Percentiles rank a stretch among this genome's conserved stretches.
Evolutionary conservation across 345 rosid genomes (phyloP).

Genomic region (Bruguiera gymnorhiza): DNA sequence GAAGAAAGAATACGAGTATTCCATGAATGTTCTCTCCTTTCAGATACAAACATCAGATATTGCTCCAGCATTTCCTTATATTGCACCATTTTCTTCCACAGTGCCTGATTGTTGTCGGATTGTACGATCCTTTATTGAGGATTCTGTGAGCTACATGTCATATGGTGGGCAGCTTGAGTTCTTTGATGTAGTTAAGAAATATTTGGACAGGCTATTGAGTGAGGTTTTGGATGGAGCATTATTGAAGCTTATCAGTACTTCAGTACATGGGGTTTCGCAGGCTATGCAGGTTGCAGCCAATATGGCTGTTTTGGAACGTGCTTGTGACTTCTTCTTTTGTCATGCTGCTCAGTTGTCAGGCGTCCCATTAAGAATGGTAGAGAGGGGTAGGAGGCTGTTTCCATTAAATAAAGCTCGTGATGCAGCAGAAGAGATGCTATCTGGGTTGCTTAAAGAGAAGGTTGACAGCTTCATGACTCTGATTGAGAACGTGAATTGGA

Average conservation of each 20-base stretch:
- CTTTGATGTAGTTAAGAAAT: conserved; percentile 86
- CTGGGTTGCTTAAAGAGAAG: conserved; percentile 85
- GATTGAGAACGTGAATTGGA: conserved; percentile 96
- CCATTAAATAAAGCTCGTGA: conserved; percentile 81
- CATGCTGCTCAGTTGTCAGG: conserved; percentile 98
- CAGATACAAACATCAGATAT: conserved; percentile 91
- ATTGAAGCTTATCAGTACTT: conserved; percentile 68
- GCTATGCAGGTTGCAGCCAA: conserved; percentile 98
- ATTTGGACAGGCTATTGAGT: conserved; percentile 79
- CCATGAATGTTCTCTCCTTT: conserved; percentile 96
- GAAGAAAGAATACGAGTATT: conserved; percentile 95
- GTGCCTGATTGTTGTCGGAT: conserved; percentile 96
- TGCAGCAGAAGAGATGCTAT: conserved; percentile 84
- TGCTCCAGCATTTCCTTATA: conserved; percentile 78
- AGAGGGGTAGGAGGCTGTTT: conserved; percentile 90
- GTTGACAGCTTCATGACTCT: conserved; percentile 86
- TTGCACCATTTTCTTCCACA: conserved; percentile 91
- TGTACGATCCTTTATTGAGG: conserved; percentile 91
- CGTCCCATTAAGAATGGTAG: conserved; percentile 87
- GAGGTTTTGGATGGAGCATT: conserved; percentile 86
- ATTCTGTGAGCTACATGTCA: conserved; percentile 95
- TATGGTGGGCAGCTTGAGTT: conserved; percentile 92
- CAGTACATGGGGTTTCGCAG: conserved; percentile 85
- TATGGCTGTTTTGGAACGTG: conserved; percentile 94
- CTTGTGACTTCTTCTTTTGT: conserved; percentile 92